These are phyloP conservation scores for Talaromyces thailandensis DNA, from an alignment of 495 filamentous ascomycete species.

Conservation along the genomic window DNA sequence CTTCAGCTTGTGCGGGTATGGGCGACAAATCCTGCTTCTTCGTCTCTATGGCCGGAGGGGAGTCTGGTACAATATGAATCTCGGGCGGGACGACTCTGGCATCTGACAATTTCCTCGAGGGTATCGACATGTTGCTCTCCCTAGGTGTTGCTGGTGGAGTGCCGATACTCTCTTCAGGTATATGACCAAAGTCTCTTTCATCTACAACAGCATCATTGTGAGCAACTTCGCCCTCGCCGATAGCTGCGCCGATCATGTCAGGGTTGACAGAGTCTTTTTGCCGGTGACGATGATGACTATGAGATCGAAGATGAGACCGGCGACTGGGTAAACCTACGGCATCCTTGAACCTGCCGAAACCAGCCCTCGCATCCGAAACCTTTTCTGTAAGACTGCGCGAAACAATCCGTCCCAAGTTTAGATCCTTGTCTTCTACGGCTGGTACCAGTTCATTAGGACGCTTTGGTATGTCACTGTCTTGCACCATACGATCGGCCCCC, in stretches of 20 bases:
- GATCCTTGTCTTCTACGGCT: slow-evolving; percentile 52
- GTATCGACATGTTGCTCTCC: background rate
- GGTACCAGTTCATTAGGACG: slow-evolving; percentile 19
- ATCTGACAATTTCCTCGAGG: slow-evolving; percentile 7
- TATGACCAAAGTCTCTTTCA: background rate
- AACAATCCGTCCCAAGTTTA: slow-evolving; percentile 53
- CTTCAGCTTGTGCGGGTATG: background rate
- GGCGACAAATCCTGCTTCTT: background rate
- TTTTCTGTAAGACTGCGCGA: slow-evolving; percentile 73
- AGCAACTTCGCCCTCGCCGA: slow-evolving; percentile 28
- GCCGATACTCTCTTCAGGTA: background rate
- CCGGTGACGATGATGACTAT: slow-evolving; percentile 19
- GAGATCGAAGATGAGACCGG: slow-evolving; percentile 29
- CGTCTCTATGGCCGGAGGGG: background rate
- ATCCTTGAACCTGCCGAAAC: slow-evolving; percentile 75
- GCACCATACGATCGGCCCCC: slow-evolving; percentile 18
- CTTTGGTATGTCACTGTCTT: slow-evolving; percentile 21
- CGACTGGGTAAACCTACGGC: slow-evolving; percentile 56
- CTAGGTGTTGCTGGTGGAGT: background rate
- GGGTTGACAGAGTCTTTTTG: slow-evolving; percentile 30
- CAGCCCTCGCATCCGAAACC: slow-evolving; percentile 75
- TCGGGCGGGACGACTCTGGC: slow-evolving; percentile 13
- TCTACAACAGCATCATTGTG: background rate
- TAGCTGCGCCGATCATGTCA: slow-evolving; percentile 14
- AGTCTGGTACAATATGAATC: slow-evolving; percentile 10